A percentile compares a stretch with the other conserved stretches of the same genome.
Evolutionary conservation across 805 yeast genomes (phyloP).

Genomic region (Cyberlindnera misumaiensis): DNA sequence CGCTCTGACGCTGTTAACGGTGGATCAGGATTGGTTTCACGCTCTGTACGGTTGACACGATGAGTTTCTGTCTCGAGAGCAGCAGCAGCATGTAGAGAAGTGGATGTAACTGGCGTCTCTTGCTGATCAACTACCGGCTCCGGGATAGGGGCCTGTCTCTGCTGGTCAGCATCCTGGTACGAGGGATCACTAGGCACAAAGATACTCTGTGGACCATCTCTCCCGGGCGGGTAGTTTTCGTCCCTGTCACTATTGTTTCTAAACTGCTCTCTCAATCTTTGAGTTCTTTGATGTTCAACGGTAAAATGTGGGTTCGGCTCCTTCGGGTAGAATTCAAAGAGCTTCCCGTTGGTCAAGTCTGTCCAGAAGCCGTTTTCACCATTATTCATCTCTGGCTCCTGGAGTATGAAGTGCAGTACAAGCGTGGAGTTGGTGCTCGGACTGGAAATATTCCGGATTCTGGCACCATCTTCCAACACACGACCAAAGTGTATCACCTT

Average conservation of each 20-base stretch:
- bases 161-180: conserved; percentile 1
- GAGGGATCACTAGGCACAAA: conserved; percentile 6
- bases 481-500: conserved; percentile 23
- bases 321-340: conserved; percentile 26
- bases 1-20: too few relatives aligned
- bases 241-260: conserved; percentile 6
- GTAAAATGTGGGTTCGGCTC: conserved; percentile 24
- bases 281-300: conserved; percentile 20
- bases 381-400: conserved; percentile 11
- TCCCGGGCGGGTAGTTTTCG: conserved; percentile 4
- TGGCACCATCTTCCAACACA: conserved; percentile 13
- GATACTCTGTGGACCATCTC: conserved; percentile 5
- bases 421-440: conserved; percentile 3
- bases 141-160: conserved; percentile 1
- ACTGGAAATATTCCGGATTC: conserved; percentile 11
- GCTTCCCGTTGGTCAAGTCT: conserved; percentile 20
- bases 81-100: too few relatives aligned
- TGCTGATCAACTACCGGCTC: neutral
- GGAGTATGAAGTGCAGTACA: conserved; percentile 17
- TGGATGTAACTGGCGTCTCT: neutral
- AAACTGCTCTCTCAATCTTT: conserved; percentile 18
- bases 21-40: neutral
- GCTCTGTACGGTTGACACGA: too few relatives aligned
- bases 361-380: conserved; percentile 21
- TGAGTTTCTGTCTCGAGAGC: too few relatives aligned